Evolutionary conservation across 192 early-diverging fungal genomes (phyloP).

Genomic region (Backusella tuberculispora): DNA sequence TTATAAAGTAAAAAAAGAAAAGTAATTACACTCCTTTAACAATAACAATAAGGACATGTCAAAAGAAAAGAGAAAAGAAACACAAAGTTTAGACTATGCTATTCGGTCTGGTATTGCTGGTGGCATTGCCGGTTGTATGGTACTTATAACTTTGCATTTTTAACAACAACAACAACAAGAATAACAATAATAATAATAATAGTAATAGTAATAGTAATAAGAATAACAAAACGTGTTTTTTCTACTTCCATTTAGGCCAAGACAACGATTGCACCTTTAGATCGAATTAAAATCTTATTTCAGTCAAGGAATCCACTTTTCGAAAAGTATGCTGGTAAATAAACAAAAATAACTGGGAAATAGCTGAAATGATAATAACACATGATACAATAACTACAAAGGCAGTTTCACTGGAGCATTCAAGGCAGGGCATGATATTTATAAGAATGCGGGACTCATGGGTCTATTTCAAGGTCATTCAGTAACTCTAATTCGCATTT

Average conservation of each 20-base stretch:
- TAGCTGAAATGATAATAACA: not conserved
- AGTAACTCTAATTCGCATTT: slow-evolving; percentile 91
- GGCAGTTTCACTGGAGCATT: slow-evolving; percentile 83
- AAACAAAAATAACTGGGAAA: not conserved
- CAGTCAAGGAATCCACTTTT: slow-evolving; percentile 79
- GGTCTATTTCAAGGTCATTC: slow-evolving; percentile 96
- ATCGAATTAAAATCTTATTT: slow-evolving; percentile 89
- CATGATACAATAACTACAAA: slow-evolving; percentile 23
- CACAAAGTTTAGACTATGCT: slow-evolving; percentile 50
- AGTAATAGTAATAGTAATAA: not conserved
- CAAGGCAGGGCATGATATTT: slow-evolving; percentile 78
- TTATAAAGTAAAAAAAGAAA: not conserved
- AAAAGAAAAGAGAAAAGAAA: slow-evolving; percentile 4
- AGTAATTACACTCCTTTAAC: not conserved
- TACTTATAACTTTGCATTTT: slow-evolving; percentile 12
- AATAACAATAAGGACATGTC: not conserved
- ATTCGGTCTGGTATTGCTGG: slow-evolving; percentile 52
- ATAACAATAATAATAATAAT: not conserved
- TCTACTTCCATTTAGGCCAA: slow-evolving; percentile 59
- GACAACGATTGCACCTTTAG: slow-evolving; percentile 80
- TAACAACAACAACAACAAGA: not conserved
- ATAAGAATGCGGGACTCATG: slow-evolving; percentile 65
- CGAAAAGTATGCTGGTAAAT: slow-evolving; percentile 65
- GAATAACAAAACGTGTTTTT: not conserved
- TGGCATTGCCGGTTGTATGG: slow-evolving; percentile 56